Percentiles rank a stretch among this genome's conserved stretches.
Conservation (phyloP, 2,329 filamentous ascomycete species). For the Dendrostoma leiphaemia region DNA sequence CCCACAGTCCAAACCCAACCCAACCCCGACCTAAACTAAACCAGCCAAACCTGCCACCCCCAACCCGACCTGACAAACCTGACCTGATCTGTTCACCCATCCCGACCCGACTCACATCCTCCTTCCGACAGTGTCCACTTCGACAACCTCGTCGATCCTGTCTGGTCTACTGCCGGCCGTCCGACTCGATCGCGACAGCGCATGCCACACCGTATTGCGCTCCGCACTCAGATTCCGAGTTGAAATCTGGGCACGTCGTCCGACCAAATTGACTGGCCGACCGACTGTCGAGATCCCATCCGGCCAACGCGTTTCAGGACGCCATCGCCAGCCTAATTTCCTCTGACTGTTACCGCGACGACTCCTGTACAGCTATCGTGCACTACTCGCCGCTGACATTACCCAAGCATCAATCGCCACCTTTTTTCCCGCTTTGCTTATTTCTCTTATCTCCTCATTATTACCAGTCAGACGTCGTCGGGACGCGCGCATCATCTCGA, state of each 20-base stretch:
- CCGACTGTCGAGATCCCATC: background rate
- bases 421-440: background rate
- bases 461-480: no score
- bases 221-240: background rate
- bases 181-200: background rate
- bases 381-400: background rate
- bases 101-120: background rate
- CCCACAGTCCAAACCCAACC: background rate
- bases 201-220: background rate
- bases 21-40: no score
- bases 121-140: background rate
- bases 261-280: no score
- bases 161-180: background rate
- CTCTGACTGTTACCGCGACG: background rate
- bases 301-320: background rate
- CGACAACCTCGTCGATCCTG: background rate
- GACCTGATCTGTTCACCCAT: background rate
- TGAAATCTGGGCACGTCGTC: no score
- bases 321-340: background rate
- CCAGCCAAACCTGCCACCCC: no score
- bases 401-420: background rate
- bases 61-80: conserved; percentile 1
- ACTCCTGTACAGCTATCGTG: background rate
- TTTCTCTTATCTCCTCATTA: background rate
- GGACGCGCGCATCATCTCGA: background rate